Base-by-base conservation (phyloP, 345 rosid species). In the Stellera chamaejasme region DNA sequence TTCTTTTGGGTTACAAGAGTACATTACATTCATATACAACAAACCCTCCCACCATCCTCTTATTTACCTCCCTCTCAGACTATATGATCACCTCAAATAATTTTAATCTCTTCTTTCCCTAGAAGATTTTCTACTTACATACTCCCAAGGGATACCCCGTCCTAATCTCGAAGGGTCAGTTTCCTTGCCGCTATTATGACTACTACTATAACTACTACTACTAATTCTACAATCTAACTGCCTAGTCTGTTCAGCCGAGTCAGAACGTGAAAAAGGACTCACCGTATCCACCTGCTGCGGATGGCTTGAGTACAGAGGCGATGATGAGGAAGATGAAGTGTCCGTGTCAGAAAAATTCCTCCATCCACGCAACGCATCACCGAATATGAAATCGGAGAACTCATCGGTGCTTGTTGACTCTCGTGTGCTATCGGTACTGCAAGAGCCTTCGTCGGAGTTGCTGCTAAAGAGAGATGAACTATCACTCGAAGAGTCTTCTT, bases 401-500 rank as follows among this genome's bases (percentile, higher is more conserved):
- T 94, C 99, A 16, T 94, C 99, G 4, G 72, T 61, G 61, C 93
- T 73, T 32, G 80, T 56, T 16, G 92, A 84, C 58, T 75, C 89
- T 50, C 71, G 78, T 55, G 79, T 82, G 69, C 90, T 83, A 16
- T 90, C 93, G 3, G 97, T 85, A 72, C 96, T 84, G 77, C 84
- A 84, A 15, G 95, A 85, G 47, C 93, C 84, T 71, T 87, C 90
- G 64, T 87, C 97, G 0, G 97, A 90, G 64, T 79, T 84, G 75
- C 81, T 85, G 75, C 95, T 79, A 42, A 89, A 69, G 39, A 90
- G 82, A 49, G 96, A 93, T 54, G 80, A 87, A 70, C 68, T 82
- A 69, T 94, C 99, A 56, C 97, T 90, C 2, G 85, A 79, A 5
- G 93, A 85, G 70, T 94, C 99, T 48, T 77, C 94, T 77, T 76